Evolutionary conservation across 257 asterid species (phyloP).

Genomic region (Solanum acaule): DNA sequence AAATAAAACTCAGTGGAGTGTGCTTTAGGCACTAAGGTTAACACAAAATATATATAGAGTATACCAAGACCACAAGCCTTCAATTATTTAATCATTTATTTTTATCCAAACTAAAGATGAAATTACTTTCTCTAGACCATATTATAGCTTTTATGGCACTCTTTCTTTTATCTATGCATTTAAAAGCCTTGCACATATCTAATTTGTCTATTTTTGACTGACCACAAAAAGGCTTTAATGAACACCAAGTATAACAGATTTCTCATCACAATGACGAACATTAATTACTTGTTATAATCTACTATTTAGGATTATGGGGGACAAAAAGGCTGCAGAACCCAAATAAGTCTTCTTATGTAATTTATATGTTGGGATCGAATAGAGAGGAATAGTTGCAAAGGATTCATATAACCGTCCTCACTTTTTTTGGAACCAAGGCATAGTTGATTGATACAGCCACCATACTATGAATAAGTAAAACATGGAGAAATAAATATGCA

Average conservation of each 20-base stretch:
- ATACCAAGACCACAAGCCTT: neutral
- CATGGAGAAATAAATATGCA: neutral
- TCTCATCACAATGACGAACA: neutral
- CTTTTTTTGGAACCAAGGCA: neutral
- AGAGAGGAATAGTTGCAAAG: neutral
- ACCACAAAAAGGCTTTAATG: no score
- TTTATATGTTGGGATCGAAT: neutral
- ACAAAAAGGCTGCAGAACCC: neutral
- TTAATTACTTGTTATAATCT: neutral
- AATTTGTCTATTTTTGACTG: neutral
- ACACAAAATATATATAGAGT: neutral
- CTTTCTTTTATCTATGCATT: neutral
- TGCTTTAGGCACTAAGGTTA: slow-evolving; percentile 30
- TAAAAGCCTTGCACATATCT: neutral
- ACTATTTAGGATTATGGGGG: neutral
- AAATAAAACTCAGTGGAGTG: slow-evolving; percentile 34
- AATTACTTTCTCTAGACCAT: neutral
- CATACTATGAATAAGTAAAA: neutral
- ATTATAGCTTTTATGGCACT: neutral
- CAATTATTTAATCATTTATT: neutral
- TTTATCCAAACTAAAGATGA: neutral
- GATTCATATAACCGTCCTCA: neutral
- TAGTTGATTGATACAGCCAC: neutral
- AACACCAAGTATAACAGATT: neutral
- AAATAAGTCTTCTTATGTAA: neutral